phyloP scores from a whole-genome alignment of 1,284 basidiomycete genomes.

The Stereum hirsutum region DNA sequence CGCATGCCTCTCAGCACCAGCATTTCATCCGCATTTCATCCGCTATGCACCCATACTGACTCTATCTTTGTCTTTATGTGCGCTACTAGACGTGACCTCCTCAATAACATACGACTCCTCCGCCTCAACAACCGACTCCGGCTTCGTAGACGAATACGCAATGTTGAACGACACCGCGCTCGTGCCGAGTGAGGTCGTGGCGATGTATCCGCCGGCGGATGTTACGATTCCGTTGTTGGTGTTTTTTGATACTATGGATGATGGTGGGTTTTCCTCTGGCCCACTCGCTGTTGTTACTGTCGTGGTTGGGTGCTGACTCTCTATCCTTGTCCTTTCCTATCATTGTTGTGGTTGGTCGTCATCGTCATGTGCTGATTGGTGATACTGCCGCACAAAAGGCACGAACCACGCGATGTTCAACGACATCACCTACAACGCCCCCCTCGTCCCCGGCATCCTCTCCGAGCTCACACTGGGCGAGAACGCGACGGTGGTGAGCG shows the following conservation, averaged over 20 bases:
- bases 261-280: too few relatives aligned
- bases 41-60: neutral
- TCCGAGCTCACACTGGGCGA: constrained; percentile 68
- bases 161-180: constrained; percentile 55
- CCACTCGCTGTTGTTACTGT: too few relatives aligned
- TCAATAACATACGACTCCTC: constrained; percentile 57
- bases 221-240: constrained; percentile 48
- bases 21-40: too few relatives aligned
- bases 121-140: constrained; percentile 37
- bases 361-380: too few relatives aligned
- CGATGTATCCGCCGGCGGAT: constrained; percentile 31
- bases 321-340: too few relatives aligned
- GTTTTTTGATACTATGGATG: constrained; percentile 63
- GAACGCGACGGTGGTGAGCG: constrained; percentile 56
- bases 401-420: constrained; percentile 75
- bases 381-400: too few relatives aligned
- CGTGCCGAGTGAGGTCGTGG: constrained; percentile 40
- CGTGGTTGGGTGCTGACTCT: too few relatives aligned
- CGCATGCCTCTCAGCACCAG: too few relatives aligned
- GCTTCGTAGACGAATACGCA: constrained; percentile 41
- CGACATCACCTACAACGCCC: constrained; percentile 59
- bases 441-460: constrained; percentile 66
- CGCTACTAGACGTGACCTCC: constrained; percentile 65
- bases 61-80: neutral
- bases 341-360: too few relatives aligned